Evolutionary conservation across 805 yeast species (phyloP), one percentile per base, ranked within the genome.

Genomic region (Ogataea sp.): DNA sequence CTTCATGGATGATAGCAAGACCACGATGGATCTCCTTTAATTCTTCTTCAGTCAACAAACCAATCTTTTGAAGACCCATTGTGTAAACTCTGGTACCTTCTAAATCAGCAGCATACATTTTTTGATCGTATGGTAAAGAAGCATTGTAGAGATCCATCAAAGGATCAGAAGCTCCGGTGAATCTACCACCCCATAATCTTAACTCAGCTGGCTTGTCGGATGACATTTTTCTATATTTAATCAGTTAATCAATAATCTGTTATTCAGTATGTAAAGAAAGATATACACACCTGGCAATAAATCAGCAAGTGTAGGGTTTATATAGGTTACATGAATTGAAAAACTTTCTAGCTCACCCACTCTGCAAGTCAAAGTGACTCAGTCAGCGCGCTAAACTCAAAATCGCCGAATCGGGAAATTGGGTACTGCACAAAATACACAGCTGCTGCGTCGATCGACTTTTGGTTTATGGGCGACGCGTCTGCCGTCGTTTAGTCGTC

Each of bases 141-240:
- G 97, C 96, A 64, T 93, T 93, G 70, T 94, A 93, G 39, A 90
- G 70, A 58, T 93, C 94, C 99, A 93, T 93, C 56, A 93, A 68
- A 3, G 99, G 99, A 54, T 93, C 99, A 23, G 95, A 80, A 46
- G 90, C 90, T 36, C 95, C 97, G 44, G 97, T 90, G 67, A 90
- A 90, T 64, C 98, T 78, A 53, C 97, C 98, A 53, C 98, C 98
- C 98, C 98, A 90, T 48, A 90, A 70, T 61, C 80, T 89, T 52
- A 68, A 71, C 64, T 82, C 88, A 23, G 80, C 64, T 48, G 80
- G 79, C 50, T 72, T 32, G 5, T 32, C 34, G 20, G 25, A 15
- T 14, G 34, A 32, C 34, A 32, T 32, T 6, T 29, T 16, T 29
- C 8, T 15, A 4, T 6, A n/a, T 29, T 29, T 29, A 5, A 26